Base-by-base conservation (phyloP, 768 basidiomycete genomes). In the Chiua virens region DNA sequence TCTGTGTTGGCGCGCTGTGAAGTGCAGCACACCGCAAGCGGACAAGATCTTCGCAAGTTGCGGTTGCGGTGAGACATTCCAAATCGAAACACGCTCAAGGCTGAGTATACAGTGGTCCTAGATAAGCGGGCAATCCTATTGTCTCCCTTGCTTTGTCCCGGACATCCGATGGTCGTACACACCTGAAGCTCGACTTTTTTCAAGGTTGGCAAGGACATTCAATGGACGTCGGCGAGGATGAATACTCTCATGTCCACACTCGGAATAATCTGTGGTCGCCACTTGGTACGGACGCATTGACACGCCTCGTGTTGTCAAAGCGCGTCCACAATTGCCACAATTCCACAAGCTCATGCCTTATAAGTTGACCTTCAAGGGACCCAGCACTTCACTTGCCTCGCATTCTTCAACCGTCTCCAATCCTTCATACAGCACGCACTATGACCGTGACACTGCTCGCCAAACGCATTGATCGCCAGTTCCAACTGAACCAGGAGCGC, bases 221-320 rank as follows among this genome's bases (percentile, higher is more conserved):
- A 27, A 25, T 14, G 34, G 47, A 22, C 38, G 10, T 45, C 22
- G 28, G 20, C 15, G 5, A 35, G 27, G 42, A 36, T 15, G 34
- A 37, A 32, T 28, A 21, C 0, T 30, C 42, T 35, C 32, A 14
- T 22, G 17, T 21, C 40, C 40, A 46, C 27, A 37, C 58, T 35
- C 41, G 40, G 49, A 36, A 38, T n/a, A 34, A 45, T 48, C 22
- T 10, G 41, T 45, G 36, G 47, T 45, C 45, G 55, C 59, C 59
- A 55, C 53, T 53, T 21, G 34, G 34, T 37, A 36, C 46, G 48
- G 37, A 42, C 42, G 48, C 50, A 53, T 61, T 61, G 57, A 25
- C 35, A 49, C 17, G 59, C 59, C 66, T 68, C 66, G 64, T 66
- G 66, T 45, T 30, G 42, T 45, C 62, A 60, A 55, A 62, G 67